These are phyloP conservation scores for Uncinocarpus reesii DNA, from an alignment of 2,329 filamentous ascomycete species.

Conservation along the genomic window DNA sequence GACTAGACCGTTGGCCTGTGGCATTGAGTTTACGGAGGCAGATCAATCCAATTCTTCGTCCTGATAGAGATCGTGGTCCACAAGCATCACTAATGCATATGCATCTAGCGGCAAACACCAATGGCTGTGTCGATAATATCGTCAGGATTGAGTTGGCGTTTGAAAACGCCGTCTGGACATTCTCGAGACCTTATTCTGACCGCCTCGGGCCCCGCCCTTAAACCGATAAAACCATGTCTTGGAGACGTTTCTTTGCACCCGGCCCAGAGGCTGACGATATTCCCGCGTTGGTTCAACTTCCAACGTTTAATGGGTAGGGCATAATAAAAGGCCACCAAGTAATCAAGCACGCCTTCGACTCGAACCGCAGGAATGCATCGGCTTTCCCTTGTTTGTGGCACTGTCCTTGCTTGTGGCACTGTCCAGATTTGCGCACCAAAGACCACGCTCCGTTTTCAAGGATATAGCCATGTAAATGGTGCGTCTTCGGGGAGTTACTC, in stretches of 20 bases:
- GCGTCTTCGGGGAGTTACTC: constrained; percentile 37
- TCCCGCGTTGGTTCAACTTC: too few relatives aligned
- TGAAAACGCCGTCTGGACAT: constrained; percentile 40
- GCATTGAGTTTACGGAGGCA: neutral
- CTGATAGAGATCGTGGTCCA: constrained; percentile 56
- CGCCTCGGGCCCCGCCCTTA: constrained; percentile 31
- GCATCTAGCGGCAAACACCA: constrained; percentile 47
- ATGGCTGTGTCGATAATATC: constrained; percentile 52
- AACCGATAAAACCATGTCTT: constrained; percentile 35
- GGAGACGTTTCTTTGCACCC: neutral
- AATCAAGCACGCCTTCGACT: constrained; percentile 31
- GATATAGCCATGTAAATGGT: constrained; percentile 47
- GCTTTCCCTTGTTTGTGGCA: constrained; percentile 18
- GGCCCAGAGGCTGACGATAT: too few relatives aligned
- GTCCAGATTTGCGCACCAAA: neutral
- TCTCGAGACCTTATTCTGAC: constrained; percentile 45
- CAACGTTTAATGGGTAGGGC: constrained; percentile 43
- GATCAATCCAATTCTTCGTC: constrained; percentile 39
- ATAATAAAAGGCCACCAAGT: constrained; percentile 45
- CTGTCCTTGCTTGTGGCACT: neutral
- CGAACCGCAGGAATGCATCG: constrained; percentile 14
- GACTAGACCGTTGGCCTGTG: neutral
- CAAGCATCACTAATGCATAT: constrained; percentile 48
- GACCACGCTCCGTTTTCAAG: constrained; percentile 31
- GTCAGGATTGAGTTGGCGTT: constrained; percentile 43